Evolutionary conservation across 2,329 filamentous ascomycete genomes (phyloP), one percentile per base, ranked within the genome.

Genomic region (Talaromyces funiculosus): DNA sequence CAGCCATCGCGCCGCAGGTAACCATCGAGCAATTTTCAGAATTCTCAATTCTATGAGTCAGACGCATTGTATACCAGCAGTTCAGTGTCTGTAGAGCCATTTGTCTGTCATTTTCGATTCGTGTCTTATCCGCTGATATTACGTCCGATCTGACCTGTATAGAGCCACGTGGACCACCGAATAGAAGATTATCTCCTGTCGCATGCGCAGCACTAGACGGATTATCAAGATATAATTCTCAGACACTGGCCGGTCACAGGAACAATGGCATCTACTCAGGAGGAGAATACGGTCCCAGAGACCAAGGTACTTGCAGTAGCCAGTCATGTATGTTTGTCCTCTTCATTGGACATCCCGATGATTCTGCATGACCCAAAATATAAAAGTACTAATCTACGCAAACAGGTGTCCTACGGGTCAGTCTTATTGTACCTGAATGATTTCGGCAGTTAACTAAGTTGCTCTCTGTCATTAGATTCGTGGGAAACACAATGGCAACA

Each of bases 401-500:
- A 55, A 58, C 45, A 56, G 60, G 60, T 63, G n/a, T 49, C 35
- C 40, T 61, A 61, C 16, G 58, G 58, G 58, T 63, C 18, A 49
- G 60, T 59, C 22, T 47, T 20, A 12, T 20, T 26, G 2, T 42
- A 22, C 9, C 20, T 29, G n/a, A 10, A n/a, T n/a, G 18, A 3
- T 47, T 10, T 16, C 18, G 16, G 42, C 1, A 18, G 2, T 33
- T 12, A 49, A 40, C 43, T 59, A 42, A 53, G 16, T 35, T 33
- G 37, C 8, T n/a, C 35, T 37, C 12, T 20, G 3, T 29, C 31
- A 18, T 64, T 73, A 96, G 94, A 73, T 93, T 97, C 82, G 94
- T 99, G 67, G 94, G 94, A 56, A 99, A 99, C 75, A 96, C 93
- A 70, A 96, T 99, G 81, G 92, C 92, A 43, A 92, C 92, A 1